These are phyloP conservation scores for Graphilbum ipis-grandicollis DNA, from an alignment of 2,329 filamentous ascomycete species.

Conservation along the genomic window DNA sequence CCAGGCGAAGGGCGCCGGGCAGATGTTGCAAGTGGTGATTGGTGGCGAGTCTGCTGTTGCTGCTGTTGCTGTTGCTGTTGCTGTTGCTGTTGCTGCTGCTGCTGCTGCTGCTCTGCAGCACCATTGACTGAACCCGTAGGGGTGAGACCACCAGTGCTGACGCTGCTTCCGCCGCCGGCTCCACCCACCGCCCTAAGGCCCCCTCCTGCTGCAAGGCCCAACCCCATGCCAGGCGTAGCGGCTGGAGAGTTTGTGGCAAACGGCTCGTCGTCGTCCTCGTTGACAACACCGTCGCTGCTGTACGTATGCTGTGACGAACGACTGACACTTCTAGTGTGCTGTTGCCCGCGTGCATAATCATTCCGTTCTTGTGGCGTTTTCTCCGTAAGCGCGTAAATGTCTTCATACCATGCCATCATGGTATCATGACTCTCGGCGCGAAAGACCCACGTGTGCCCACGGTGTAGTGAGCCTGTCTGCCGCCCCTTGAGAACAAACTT, in stretches of 20 bases:
- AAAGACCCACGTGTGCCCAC: slow-evolving; percentile 58
- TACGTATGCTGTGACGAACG: slow-evolving; percentile 42
- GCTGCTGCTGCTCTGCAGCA: neutral
- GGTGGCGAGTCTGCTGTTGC: slow-evolving; percentile 25
- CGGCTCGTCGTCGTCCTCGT: slow-evolving; percentile 54
- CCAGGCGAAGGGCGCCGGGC: slow-evolving; percentile 68
- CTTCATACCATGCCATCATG: slow-evolving; percentile 93
- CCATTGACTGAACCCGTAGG: neutral
- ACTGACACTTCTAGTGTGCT: slow-evolving; percentile 60
- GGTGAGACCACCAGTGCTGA: neutral
- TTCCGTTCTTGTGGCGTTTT: slow-evolving; percentile 76
- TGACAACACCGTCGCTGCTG: slow-evolving; percentile 61
- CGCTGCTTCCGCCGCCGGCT: neutral
- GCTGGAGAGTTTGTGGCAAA: slow-evolving; percentile 40
- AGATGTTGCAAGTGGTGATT: too few relatives aligned
- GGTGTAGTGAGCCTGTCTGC: slow-evolving; percentile 84
- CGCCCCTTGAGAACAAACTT: slow-evolving; percentile 97
- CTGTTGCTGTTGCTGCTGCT: neutral
- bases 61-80: slow-evolving; percentile 14
- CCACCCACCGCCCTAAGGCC: neutral
- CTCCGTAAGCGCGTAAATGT: slow-evolving; percentile 79
- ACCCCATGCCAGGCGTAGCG: slow-evolving; percentile 14
- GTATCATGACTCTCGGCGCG: slow-evolving; percentile 66
- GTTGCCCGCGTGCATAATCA: slow-evolving; percentile 52
- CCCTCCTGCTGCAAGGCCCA: neutral